These are phyloP conservation scores for Leccinum subgranulosum DNA, from an alignment of 768 basidiomycete genomes.

Conservation along the genomic window DNA sequence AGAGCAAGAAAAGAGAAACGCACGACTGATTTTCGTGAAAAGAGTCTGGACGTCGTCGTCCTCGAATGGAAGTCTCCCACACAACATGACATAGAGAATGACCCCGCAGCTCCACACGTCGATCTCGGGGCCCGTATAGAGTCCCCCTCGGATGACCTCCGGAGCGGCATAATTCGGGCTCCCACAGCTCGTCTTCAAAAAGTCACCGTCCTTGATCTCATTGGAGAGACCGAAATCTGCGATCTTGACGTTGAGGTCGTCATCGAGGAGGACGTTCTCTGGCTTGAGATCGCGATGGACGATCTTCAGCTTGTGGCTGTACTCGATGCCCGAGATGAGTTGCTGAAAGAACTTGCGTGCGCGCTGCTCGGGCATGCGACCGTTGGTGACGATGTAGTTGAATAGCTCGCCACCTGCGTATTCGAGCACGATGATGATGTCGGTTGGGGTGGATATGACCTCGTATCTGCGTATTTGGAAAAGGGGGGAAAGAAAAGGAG, in stretches of 20 bases:
- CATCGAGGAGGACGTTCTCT: conserved; percentile 88
- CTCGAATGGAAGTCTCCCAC: conserved; percentile 93
- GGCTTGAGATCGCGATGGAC: conserved; percentile 98
- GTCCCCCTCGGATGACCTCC: conserved; percentile 92
- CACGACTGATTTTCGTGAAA: conserved; percentile 92
- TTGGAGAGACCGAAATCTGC: conserved; percentile 98
- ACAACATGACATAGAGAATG: conserved; percentile 98
- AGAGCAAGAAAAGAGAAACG: conserved; percentile 23
- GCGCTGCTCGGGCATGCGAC: conserved; percentile 82
- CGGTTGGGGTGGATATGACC: conserved; percentile 88
- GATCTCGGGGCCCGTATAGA: conserved; percentile 97
- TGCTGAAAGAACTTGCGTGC: conserved; percentile 97
- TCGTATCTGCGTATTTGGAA: conserved; percentile 52
- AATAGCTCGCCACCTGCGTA: conserved; percentile 96
- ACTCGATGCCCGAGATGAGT: conserved; percentile 95
- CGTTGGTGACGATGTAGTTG: conserved; percentile 95
- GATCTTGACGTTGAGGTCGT: conserved; percentile 90
- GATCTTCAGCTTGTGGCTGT: conserved; percentile 94
- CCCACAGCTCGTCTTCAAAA: conserved; percentile 95
- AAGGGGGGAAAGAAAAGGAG: neutral
- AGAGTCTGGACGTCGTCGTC: conserved; percentile 92
- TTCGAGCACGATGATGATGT: conserved; percentile 98
- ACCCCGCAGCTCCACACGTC: conserved; percentile 99
- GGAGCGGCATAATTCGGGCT: conserved; percentile 99
- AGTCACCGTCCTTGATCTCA: conserved; percentile 94